Conservation (phyloP, 2,329 filamentous ascomycete species). For the Phyllosticta citrichinensis region DNA sequence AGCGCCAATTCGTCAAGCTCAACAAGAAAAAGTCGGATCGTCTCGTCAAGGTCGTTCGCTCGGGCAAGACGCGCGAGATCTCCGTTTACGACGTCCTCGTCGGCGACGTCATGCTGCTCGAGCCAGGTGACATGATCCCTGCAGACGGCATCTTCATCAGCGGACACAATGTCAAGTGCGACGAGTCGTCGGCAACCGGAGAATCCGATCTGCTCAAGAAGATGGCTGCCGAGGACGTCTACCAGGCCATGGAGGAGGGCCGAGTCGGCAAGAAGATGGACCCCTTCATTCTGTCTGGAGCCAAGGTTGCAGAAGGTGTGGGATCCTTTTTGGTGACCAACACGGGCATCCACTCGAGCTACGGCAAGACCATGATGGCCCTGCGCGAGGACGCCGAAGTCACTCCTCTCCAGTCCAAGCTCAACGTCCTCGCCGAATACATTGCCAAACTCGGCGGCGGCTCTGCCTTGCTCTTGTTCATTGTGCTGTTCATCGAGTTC, state of each 20-base stretch:
- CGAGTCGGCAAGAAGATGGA: slow-evolving; percentile 58
- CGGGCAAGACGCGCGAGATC: slow-evolving; percentile 58
- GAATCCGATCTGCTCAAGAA: slow-evolving; percentile 68
- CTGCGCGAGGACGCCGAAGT: slow-evolving; percentile 66
- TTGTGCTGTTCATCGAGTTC: slow-evolving; percentile 80
- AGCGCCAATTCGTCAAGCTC: slow-evolving; percentile 68
- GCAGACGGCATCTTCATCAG: slow-evolving; percentile 62
- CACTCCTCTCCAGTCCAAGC: slow-evolving; percentile 67
- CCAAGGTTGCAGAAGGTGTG: slow-evolving; percentile 65
- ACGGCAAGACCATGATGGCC: slow-evolving; percentile 71
- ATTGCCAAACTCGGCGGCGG: slow-evolving; percentile 70
- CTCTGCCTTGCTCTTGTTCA: slow-evolving; percentile 69
- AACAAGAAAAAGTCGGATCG: slow-evolving; percentile 73
- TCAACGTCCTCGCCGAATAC: slow-evolving; percentile 68
- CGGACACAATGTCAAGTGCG: slow-evolving; percentile 58
- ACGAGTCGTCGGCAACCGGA: slow-evolving; percentile 67
- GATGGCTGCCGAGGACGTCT: slow-evolving; percentile 54
- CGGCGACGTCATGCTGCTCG: slow-evolving; percentile 62
- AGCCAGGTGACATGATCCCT: slow-evolving; percentile 63
- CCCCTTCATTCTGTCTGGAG: slow-evolving; percentile 80
- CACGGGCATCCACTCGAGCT: slow-evolving; percentile 62
- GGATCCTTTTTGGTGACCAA: slow-evolving; percentile 68
- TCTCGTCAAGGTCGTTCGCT: slow-evolving; percentile 64
- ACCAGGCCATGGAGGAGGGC: slow-evolving; percentile 51
- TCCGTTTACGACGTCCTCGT: slow-evolving; percentile 62